phyloP scores from a whole-genome alignment of 2,329 filamentous ascomycete species.

The Meredithiella fracta region DNA sequence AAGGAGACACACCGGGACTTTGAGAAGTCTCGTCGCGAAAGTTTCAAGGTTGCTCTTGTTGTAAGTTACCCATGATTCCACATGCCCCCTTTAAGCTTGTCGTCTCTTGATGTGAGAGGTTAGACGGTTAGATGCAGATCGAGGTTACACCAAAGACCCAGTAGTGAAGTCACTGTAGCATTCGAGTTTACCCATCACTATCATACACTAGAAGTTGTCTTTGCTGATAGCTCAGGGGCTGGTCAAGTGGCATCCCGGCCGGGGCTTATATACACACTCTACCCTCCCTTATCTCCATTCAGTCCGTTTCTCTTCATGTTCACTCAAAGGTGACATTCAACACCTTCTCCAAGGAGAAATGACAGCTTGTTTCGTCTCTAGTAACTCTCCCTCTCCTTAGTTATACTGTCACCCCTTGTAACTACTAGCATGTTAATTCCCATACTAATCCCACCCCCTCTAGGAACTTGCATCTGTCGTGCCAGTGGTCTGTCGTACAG shows the following conservation, averaged over 20 bases:
- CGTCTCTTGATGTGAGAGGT: background rate
- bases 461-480: conserved; percentile 23
- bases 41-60: conserved; percentile 24
- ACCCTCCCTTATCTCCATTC: too few species aligned
- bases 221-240: too few species aligned
- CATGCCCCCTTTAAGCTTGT: background rate
- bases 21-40: conserved; percentile 26
- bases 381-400: too few species aligned
- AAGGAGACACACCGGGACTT: conserved; percentile 26
- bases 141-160: background rate
- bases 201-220: background rate
- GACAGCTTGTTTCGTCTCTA: too few species aligned
- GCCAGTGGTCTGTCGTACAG: conserved; percentile 21
- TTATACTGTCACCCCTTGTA: too few species aligned
- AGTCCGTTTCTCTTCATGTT: background rate
- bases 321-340: too few species aligned
- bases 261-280: too few species aligned
- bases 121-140: background rate
- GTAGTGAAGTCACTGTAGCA: background rate
- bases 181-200: too few species aligned
- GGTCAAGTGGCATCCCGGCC: too few species aligned
- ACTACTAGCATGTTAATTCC: background rate
- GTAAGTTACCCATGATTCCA: conserved; percentile 17
- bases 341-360: too few species aligned
- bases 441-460: background rate